Base-by-base conservation (phyloP, 163 green algal genomes). In the Scenedesmus sp. region DNA sequence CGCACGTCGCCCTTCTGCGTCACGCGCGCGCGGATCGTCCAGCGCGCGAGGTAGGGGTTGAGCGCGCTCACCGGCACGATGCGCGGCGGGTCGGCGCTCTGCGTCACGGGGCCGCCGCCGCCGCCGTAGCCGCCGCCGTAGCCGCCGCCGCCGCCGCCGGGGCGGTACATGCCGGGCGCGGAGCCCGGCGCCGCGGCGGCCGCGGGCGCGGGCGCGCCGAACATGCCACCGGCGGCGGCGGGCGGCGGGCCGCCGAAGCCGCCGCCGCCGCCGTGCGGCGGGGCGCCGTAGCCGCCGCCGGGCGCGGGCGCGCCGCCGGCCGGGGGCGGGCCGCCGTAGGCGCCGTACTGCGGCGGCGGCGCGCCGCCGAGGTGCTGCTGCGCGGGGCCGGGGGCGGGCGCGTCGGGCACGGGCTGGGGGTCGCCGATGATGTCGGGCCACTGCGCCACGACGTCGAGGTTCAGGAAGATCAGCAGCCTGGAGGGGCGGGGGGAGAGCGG, bases 1-100 rank as follows among this genome's bases (percentile, higher is more conserved):
- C 91, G 86, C 20, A 98, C 86, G 57, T 97, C 93, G 14, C 82
- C 77, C 83, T 96, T 96, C 63, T 81, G 75, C 11, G 93, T 97
- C 33, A 96, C 92, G 24, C 95, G 86, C 14, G 86, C 94, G 80
- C 95, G 94, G 82, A 98, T 96, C 22, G 93, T 95, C 95, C 95
- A 99, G 15, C 91, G 83, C 28, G 91, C 95, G 47, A 94, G 89
- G 86, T 98, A 99, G 45, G 93, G 92, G 86, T 98, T 99, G 20
- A 99, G 86, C 1, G 79, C 78, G n/a, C 66, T 88, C 87, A 99
- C 98, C 47, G 94, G 93, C 57, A 95, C 84, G 74, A 98, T 94
- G 33, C 83, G 75, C 1, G 67, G 51, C 17, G 48, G 51, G 24
- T 73, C 73, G 20, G 26, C 36, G 48, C n/a, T 54, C 17, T 70